Base-by-base conservation (phyloP, 2,329 filamentous ascomycete species). In the Hirsutella rhossiliensis region DNA sequence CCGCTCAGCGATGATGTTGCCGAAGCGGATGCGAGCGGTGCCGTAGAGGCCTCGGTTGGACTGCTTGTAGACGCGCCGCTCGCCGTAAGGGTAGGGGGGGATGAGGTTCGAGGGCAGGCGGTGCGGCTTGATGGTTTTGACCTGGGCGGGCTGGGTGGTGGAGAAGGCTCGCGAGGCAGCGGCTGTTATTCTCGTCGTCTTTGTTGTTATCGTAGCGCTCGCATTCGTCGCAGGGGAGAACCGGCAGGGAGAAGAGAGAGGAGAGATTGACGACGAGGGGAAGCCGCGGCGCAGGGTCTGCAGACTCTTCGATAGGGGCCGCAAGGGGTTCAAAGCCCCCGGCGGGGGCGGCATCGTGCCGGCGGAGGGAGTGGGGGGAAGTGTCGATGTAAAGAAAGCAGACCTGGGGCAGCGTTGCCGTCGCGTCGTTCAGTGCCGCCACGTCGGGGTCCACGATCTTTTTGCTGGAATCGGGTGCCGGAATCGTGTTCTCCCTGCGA, bases 1-100 rank as follows among this genome's bases (percentile, higher is more conserved):
- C 52, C 75, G 69, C 38, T 78, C 79, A 31, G 88, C 78, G 42
- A 90, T 79, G 53, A 77, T 83, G 75, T 90, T 88, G 60, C 86
- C 86, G 63, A 84, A 87, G 42, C 80, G 84, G 59, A 89, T 83
- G 56, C 78, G 78, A 50, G 78, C 69, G 36, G 65, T 65, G 53
- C 82, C 86, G 66, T 85, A 87, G 9, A 88, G 78, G 39, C 83
- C 83, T 46, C 68, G 72, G 69, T 88, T 86, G 53, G 82, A 80
- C 64, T 92, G 86, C 67, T 90, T 89, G 73, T 85, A 92, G 52
- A 80, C 67, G 49, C 61, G 69, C 45, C 81, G 76, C 43, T 76
- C 73, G 41, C 84, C 84, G 64, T 85, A 82, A 1, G 86, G 86
- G 62, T 92, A 92, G 3, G 70, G 66, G 11, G 80, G 80, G 46